Evolutionary conservation across 1,139 yeast genomes (phyloP).

Genomic region (Waltiozyma sp.): DNA sequence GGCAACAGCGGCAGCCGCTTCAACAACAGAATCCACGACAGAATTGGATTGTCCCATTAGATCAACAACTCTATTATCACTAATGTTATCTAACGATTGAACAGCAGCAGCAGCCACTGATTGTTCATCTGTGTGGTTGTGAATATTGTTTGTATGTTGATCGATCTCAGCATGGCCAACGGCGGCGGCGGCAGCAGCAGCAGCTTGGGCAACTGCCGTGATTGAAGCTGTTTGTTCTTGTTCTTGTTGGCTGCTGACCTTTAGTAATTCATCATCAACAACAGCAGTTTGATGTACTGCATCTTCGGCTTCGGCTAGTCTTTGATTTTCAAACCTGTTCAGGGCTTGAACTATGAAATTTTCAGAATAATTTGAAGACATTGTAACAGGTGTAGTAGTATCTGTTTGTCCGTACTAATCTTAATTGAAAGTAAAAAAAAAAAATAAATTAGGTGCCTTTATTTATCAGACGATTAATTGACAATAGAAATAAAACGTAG

Average conservation of each 20-base stretch:
- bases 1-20: not conserved
- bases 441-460: no score
- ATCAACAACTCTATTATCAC: not conserved
- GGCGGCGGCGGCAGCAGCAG: not conserved
- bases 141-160: not conserved
- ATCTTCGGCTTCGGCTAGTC: no score
- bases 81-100: not conserved
- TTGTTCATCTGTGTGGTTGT: not conserved
- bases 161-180: not conserved
- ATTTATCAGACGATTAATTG: no score
- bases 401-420: no score
- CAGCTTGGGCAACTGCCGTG: not conserved
- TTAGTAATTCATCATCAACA: no score
- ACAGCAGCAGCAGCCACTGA: not conserved
- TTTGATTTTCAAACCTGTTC: not conserved
- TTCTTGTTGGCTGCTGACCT: not conserved
- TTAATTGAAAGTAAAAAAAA: no score
- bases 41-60: not conserved
- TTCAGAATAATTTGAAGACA: not conserved
- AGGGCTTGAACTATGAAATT: not conserved
- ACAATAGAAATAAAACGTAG: no score
- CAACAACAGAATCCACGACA: not conserved
- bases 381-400: no score
- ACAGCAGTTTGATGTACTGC: no score
- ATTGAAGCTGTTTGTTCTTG: not conserved